Conservation (phyloP, 108 stramenopile species). For the Bacterosira constricta region DNA sequence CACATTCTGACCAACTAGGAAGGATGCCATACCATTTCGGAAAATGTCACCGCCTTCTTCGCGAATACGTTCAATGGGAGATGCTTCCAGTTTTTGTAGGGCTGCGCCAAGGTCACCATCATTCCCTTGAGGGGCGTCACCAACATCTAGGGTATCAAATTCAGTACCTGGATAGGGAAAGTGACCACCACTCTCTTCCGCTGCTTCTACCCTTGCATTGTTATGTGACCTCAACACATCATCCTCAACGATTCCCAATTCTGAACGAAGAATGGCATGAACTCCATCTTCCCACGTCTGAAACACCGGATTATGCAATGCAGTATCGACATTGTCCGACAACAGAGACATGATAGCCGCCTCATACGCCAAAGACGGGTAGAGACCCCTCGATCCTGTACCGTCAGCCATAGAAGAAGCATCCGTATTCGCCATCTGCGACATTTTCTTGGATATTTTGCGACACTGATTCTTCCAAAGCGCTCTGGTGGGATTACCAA, state of each 20-base stretch:
- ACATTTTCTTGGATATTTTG: slow-evolving; percentile 42
- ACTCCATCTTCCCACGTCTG: slow-evolving; percentile 65
- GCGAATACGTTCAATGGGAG: slow-evolving; percentile 12
- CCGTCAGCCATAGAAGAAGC: background rate
- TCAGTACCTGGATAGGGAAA: slow-evolving; percentile 44
- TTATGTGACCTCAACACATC: slow-evolving; percentile 63
- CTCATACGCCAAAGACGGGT: slow-evolving; percentile 52
- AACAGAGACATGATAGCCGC: slow-evolving; percentile 72
- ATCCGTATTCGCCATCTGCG: slow-evolving; percentile 10
- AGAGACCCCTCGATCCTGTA: background rate
- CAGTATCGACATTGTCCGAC: slow-evolving; percentile 55
- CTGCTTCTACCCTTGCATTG: slow-evolving; percentile 25
- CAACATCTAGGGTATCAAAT: slow-evolving; percentile 6
- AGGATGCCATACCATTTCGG: slow-evolving; percentile 57
- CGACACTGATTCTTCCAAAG: slow-evolving; percentile 77
- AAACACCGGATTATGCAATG: slow-evolving; percentile 60
- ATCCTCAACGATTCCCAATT: slow-evolving; percentile 63
- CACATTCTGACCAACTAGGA: slow-evolving; percentile 61
- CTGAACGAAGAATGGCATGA: slow-evolving; percentile 46
- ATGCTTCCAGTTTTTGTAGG: slow-evolving; percentile 25
- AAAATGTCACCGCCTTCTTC: slow-evolving; percentile 40
- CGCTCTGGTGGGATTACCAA: slow-evolving; percentile 68
- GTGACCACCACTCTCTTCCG: slow-evolving; percentile 8
- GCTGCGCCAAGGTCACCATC: slow-evolving; percentile 35
- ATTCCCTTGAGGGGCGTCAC: slow-evolving; percentile 8